A percentile compares a stretch with the other conserved stretches of the same genome.
phyloP scores from a whole-genome alignment of 768 basidiomycete species.

The Mycena sanguinolenta region DNA sequence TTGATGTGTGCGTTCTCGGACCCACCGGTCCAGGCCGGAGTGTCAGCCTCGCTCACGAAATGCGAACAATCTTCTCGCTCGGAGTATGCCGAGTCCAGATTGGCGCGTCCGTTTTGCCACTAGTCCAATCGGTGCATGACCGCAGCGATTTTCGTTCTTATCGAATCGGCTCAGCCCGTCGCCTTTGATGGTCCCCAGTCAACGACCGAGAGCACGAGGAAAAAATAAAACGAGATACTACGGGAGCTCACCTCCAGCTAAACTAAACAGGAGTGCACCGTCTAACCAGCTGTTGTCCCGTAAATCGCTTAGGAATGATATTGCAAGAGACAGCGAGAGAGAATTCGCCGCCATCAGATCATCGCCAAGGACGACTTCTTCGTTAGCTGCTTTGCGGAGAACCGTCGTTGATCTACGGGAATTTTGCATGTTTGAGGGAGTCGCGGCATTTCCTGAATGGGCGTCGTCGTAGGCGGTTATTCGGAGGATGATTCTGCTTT shows the following conservation, averaged over 20 bases:
- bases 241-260: not conserved
- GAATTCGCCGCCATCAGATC: conserved; percentile 3
- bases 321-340: conserved; percentile 5
- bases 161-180: conserved; percentile 2
- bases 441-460: not conserved
- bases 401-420: not conserved
- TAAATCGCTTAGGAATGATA: conserved; percentile 7
- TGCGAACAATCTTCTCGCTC: too few species aligned
- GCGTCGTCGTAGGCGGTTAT: not conserved
- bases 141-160: not conserved
- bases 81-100: too few species aligned
- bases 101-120: conserved; percentile 8
- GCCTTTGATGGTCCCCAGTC: conserved; percentile 7
- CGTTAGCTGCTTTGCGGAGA: not conserved
- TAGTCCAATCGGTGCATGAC: not conserved
- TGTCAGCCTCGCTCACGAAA: not conserved
- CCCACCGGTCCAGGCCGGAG: conserved; percentile 1
- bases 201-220: conserved; percentile 8
- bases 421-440: not conserved
- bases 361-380: not conserved
- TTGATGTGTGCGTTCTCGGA: not conserved
- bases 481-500: not conserved
- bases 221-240: not conserved
- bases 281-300: not conserved
- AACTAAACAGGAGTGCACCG: not conserved